Percentiles rank a stretch among this genome's conserved stretches.
Conservation (phyloP, 1,284 basidiomycete species). For the Rhodotorula sp. region DNA sequence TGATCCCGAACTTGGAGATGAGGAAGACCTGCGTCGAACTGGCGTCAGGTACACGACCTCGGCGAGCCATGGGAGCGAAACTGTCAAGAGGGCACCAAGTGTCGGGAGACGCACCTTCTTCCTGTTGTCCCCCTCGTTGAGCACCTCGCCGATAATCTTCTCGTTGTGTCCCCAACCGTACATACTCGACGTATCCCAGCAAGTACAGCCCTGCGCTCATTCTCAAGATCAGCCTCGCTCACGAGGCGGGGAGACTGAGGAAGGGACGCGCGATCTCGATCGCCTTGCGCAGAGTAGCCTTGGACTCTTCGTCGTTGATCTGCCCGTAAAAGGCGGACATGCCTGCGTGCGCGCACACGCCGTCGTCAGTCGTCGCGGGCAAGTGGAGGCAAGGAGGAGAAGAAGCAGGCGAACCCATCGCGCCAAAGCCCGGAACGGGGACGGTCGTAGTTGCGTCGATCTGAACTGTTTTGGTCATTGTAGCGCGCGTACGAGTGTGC, state of each 20-base stretch:
- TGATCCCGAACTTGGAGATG: constrained; percentile 36
- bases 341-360: too few relatives aligned
- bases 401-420: constrained; percentile 15
- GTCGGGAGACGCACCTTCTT: constrained; percentile 13
- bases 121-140: constrained; percentile 22
- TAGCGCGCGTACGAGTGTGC: not conserved
- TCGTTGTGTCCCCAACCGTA: constrained; percentile 38
- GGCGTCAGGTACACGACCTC: too few relatives aligned
- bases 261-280: constrained; percentile 29
- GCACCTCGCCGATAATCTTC: constrained; percentile 34
- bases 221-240: not conserved
- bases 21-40: constrained; percentile 26
- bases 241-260: not conserved
- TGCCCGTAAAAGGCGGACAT: constrained; percentile 32
- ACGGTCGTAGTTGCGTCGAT: constrained; percentile 8
- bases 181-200: constrained; percentile 31
- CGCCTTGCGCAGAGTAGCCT: constrained; percentile 32
- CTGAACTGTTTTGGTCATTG: constrained; percentile 15
- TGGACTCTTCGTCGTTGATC: constrained; percentile 23
- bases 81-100: too few relatives aligned
- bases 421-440: constrained; percentile 22
- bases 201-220: constrained; percentile 18
- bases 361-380: too few relatives aligned
- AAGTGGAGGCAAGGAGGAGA: not conserved
- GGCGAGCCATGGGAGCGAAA: too few relatives aligned